A percentile compares a stretch with the other conserved stretches of the same genome.
Conservation (phyloP, 2,329 filamentous ascomycete species). For the Sclerotinia sclerotiorum region DNA sequence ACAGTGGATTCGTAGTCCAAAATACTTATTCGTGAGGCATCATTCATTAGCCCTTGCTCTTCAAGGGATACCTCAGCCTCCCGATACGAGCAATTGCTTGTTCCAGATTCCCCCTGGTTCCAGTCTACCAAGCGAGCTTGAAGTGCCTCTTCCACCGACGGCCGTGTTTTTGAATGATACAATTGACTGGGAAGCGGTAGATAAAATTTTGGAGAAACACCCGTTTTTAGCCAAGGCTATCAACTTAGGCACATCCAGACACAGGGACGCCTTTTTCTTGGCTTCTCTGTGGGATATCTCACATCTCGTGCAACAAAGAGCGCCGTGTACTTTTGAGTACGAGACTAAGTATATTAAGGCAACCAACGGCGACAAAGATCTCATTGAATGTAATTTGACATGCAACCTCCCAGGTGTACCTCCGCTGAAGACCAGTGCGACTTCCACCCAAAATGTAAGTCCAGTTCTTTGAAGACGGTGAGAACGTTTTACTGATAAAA, state of each 20-base stretch:
- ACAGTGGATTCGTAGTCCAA: background rate
- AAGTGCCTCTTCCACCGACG: background rate
- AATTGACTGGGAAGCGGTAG: conserved; percentile 1
- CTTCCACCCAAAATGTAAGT: background rate
- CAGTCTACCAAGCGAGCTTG: background rate
- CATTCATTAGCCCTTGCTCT: background rate
- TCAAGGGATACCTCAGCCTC: background rate
- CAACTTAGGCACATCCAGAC: background rate
- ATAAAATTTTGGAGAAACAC: background rate
- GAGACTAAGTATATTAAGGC: background rate
- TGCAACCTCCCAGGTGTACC: background rate
- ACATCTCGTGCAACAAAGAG: background rate
- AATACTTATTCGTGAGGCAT: background rate
- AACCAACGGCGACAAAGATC: no score
- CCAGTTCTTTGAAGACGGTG: background rate
- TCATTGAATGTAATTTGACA: background rate
- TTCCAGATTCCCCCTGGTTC: background rate
- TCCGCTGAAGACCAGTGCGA: background rate
- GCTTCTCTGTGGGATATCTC: background rate
- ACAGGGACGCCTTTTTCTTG: background rate
- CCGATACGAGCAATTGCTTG: background rate
- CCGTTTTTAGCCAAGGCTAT: background rate
- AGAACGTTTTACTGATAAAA: background rate
- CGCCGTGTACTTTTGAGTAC: background rate
- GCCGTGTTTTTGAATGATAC: background rate